These are phyloP conservation scores for Aureobasidium subglaciale DNA, from an alignment of 2,329 filamentous ascomycete species.

Conservation along the genomic window DNA sequence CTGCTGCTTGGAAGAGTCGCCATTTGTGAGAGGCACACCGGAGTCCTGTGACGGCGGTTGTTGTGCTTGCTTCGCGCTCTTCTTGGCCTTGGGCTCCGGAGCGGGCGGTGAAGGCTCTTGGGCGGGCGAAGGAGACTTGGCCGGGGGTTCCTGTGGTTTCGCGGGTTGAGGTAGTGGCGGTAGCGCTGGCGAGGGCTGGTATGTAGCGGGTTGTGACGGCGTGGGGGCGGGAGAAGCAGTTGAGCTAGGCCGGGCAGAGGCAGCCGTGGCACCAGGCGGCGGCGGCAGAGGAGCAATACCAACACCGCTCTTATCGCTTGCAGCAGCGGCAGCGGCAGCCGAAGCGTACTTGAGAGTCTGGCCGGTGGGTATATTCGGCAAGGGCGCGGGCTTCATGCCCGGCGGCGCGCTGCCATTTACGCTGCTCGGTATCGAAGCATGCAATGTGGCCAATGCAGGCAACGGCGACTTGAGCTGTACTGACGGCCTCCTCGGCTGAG, in stretches of 20 bases:
- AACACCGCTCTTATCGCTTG: slow-evolving; percentile 78
- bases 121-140: slow-evolving; percentile 17
- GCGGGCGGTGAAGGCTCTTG: slow-evolving; percentile 6
- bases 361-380: slow-evolving; percentile 75
- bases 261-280: slow-evolving; percentile 56
- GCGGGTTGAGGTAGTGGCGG: slow-evolving; percentile 21
- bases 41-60: slow-evolving; percentile 30
- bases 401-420: slow-evolving; percentile 54
- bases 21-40: slow-evolving; percentile 41
- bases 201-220: slow-evolving; percentile 42
- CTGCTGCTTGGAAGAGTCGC: slow-evolving; percentile 41
- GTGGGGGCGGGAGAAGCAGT: slow-evolving; percentile 50
- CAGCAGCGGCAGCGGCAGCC: slow-evolving; percentile 85
- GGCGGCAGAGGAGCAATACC: slow-evolving; percentile 91
- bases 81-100: slow-evolving; percentile 7
- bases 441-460: slow-evolving; percentile 84
- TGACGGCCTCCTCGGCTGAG: slow-evolving; percentile 64
- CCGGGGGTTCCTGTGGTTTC: slow-evolving; percentile 22
- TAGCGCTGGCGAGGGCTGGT: slow-evolving; percentile 29
- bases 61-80: slow-evolving; percentile 23
- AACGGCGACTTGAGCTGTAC: slow-evolving; percentile 88
- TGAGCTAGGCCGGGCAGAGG: slow-evolving; percentile 47
- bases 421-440: slow-evolving; percentile 60
- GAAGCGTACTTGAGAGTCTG: slow-evolving; percentile 96
- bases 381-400: slow-evolving; percentile 82